phyloP scores from a whole-genome alignment of 176 grass and related monocot species.

The Ampelocalamus luodianensis region DNA sequence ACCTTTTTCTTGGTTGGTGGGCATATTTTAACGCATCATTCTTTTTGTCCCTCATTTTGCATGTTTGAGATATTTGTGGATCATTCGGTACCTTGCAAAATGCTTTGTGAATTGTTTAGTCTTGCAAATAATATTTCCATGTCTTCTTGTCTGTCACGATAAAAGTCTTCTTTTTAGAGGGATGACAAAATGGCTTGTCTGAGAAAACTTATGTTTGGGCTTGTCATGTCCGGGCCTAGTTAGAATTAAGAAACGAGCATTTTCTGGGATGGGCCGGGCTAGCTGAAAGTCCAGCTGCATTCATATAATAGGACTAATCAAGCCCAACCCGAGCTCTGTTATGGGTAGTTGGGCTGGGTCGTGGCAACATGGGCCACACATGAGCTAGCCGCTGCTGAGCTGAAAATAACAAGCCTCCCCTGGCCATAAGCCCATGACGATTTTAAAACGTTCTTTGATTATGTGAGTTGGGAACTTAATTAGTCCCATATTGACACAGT shows the following conservation, averaged over 20 bases:
- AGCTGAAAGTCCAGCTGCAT: not conserved
- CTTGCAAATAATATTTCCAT: not conserved
- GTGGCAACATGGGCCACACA: not conserved
- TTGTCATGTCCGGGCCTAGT: not conserved
- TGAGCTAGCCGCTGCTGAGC: not conserved
- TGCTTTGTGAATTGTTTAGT: not conserved
- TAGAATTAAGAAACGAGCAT: not conserved
- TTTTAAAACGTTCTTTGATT: not conserved
- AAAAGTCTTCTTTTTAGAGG: not conserved
- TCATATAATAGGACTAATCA: not conserved
- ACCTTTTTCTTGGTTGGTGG: slow-evolving; percentile 7
- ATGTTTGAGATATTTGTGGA: not conserved
- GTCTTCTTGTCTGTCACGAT: not conserved
- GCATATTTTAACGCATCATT: slow-evolving; percentile 17
- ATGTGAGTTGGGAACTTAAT: not conserved
- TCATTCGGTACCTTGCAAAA: not conserved
- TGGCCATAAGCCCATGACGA: not conserved
- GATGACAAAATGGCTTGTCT: not conserved
- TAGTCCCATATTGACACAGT: too few relatives aligned
- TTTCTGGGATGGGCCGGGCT: not conserved
- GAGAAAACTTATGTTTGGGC: not conserved
- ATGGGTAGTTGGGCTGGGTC: not conserved
- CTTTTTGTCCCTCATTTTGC: not conserved
- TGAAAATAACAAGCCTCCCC: not conserved
- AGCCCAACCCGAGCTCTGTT: not conserved